Evolutionary conservation across 2,329 filamentous ascomycete species (phyloP).

Genomic region (Venturiaceae sp.): DNA sequence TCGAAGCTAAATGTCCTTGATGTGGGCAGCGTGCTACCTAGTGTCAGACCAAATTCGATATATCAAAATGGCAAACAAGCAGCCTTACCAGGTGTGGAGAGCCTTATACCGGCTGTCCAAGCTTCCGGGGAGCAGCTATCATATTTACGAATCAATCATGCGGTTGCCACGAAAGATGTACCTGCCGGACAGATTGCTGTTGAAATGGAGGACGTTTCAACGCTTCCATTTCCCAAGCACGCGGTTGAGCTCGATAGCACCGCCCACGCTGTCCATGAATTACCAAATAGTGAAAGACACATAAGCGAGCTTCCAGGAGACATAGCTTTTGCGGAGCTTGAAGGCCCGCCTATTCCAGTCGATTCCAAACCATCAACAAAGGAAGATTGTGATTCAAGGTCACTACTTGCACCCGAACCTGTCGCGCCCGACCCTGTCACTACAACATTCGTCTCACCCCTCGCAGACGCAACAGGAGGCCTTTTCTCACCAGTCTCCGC

Average conservation of each 20-base stretch:
- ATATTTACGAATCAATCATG: constrained; percentile 46
- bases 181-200: constrained; percentile 16
- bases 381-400: neutral
- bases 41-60: constrained; percentile 12
- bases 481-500: constrained; percentile 2
- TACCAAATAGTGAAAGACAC: constrained; percentile 13
- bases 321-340: constrained; percentile 16
- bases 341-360: constrained; percentile 16
- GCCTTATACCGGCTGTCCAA: constrained; percentile 40
- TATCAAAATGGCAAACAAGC: constrained; percentile 14
- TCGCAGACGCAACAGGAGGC: neutral
- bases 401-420: neutral
- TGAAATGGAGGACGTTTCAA: constrained; percentile 16
- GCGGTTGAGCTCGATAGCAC: constrained; percentile 19
- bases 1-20: constrained; percentile 46
- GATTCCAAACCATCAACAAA: constrained; percentile 19
- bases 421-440: neutral
- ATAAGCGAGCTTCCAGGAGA: constrained; percentile 21
- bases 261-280: constrained; percentile 13
- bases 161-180: constrained; percentile 39
- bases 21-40: constrained; percentile 36
- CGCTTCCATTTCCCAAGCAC: constrained; percentile 12
- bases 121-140: constrained; percentile 36
- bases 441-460: neutral
- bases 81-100: constrained; percentile 39